phyloP scores from a whole-genome alignment of 805 yeast species.

The Saccharomycopsis schoenii region DNA sequence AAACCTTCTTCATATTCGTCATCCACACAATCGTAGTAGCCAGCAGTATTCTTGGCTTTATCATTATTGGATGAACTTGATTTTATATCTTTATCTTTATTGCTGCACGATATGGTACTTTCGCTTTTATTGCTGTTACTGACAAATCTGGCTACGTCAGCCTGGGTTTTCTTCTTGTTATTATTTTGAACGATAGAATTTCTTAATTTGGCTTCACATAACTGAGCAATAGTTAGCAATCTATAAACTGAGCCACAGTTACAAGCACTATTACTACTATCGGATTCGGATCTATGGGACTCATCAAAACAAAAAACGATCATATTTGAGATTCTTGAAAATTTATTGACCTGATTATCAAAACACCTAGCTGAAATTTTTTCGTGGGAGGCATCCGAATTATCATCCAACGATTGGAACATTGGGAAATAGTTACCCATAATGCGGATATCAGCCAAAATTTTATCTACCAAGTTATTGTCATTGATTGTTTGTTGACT shows the following conservation, averaged over 20 bases:
- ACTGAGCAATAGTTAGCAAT: conserved; percentile 35
- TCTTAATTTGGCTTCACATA: conserved; percentile 20
- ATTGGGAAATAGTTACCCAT: background rate
- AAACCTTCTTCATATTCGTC: background rate
- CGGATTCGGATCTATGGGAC: conserved; percentile 23
- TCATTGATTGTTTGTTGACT: background rate
- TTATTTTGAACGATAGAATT: background rate
- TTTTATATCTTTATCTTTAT: conserved; percentile 23
- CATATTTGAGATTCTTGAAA: conserved; percentile 64
- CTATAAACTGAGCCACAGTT: conserved; percentile 31
- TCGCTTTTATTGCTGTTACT: background rate
- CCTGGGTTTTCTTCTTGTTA: background rate
- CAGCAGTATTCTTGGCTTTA: background rate
- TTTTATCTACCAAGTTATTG: background rate
- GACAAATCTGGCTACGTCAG: background rate
- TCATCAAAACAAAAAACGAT: conserved; percentile 59
- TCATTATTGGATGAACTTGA: background rate
- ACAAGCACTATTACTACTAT: conserved; percentile 17
- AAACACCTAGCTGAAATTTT: conserved; percentile 29
- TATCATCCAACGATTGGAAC: background rate
- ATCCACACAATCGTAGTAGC: conserved; percentile 1
- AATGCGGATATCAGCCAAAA: background rate
- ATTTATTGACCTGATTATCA: conserved; percentile 75
- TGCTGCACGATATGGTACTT: background rate
- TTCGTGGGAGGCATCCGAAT: background rate